A percentile compares a stretch with the other conserved stretches of the same genome.
phyloP scores from a whole-genome alignment of 2,329 filamentous ascomycete species.

The Plectosphaerella plurivora region DNA sequence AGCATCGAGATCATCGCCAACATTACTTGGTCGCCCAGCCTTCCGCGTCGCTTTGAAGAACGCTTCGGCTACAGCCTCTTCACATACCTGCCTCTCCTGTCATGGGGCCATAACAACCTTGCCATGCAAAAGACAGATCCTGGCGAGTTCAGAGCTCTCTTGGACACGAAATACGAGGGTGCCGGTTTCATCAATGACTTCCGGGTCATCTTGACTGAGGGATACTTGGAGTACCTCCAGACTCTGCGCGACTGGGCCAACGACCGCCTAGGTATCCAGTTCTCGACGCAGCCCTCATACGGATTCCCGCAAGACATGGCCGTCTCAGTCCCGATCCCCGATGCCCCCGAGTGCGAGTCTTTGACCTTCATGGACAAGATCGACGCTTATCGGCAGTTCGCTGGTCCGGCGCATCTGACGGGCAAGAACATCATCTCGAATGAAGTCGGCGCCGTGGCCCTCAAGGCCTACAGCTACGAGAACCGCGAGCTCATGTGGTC shows the following conservation, averaged over 20 bases:
- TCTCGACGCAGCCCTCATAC: slow-evolving; percentile 33
- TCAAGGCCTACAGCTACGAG: slow-evolving; percentile 17
- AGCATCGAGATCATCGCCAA: slow-evolving; percentile 25
- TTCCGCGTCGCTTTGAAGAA: slow-evolving; percentile 22
- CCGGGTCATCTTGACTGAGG: not conserved
- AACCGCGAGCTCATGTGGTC: slow-evolving; percentile 19
- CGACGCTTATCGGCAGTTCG: slow-evolving; percentile 34
- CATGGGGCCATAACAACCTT: slow-evolving; percentile 9
- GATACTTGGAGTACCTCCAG: slow-evolving; percentile 20
- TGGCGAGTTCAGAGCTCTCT: not conserved
- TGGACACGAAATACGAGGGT: not conserved
- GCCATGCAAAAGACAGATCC: not conserved
- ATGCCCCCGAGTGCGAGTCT: slow-evolving; percentile 35
- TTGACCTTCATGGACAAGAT: slow-evolving; percentile 28
- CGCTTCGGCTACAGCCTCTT: slow-evolving; percentile 26
- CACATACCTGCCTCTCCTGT: slow-evolving; percentile 26
- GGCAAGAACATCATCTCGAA: slow-evolving; percentile 32
- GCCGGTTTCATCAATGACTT: slow-evolving; percentile 6
- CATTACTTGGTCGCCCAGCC: slow-evolving; percentile 28
- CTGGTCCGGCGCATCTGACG: slow-evolving; percentile 31
- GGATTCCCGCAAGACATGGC: slow-evolving; percentile 37
- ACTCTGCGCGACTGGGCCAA: slow-evolving; percentile 24
- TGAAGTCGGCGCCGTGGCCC: slow-evolving; percentile 25
- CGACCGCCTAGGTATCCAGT: slow-evolving; percentile 23
- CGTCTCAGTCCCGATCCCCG: slow-evolving; percentile 27